These are phyloP conservation scores for Clitopilus hobsonii DNA, from an alignment of 768 basidiomycete genomes.

Conservation along the genomic window DNA sequence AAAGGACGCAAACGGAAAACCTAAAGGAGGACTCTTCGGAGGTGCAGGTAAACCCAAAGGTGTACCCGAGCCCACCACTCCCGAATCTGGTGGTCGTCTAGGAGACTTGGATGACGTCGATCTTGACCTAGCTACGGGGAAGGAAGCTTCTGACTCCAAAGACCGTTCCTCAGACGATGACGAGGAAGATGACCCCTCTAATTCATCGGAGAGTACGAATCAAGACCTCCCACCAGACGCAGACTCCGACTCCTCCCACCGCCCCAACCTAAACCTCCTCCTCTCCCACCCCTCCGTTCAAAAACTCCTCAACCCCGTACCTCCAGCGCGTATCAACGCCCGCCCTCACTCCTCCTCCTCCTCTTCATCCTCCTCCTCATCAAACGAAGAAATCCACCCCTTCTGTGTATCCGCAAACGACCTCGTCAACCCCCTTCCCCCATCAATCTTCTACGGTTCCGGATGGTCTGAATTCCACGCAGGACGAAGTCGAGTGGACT, in stretches of 20 bases:
- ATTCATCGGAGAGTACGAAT: background rate
- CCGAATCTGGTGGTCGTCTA: too few species aligned
- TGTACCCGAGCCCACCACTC: slow-evolving; percentile 52
- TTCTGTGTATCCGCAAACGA: slow-evolving; percentile 97
- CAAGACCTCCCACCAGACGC: slow-evolving; percentile 16
- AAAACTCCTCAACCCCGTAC: slow-evolving; percentile 41
- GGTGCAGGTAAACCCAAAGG: slow-evolving; percentile 84
- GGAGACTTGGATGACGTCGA: too few species aligned
- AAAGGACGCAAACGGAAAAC: too few species aligned
- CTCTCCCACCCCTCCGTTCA: background rate
- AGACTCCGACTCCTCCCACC: slow-evolving; percentile 16
- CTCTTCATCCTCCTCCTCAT: background rate
- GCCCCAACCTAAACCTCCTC: slow-evolving; percentile 16
- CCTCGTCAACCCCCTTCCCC: slow-evolving; percentile 94
- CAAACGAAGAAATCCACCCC: slow-evolving; percentile 75
- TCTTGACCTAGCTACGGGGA: too few species aligned
- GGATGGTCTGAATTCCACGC: slow-evolving; percentile 88
- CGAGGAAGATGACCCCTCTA: background rate
- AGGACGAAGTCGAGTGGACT: background rate
- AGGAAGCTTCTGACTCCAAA: too few species aligned
- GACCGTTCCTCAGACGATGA: slow-evolving; percentile 25
- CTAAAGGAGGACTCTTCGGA: slow-evolving; percentile 67
- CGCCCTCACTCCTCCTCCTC: slow-evolving; percentile 35
- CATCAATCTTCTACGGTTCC: slow-evolving; percentile 86
- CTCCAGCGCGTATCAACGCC: slow-evolving; percentile 66